A percentile compares a stretch with the other conserved stretches of the same genome.
These are phyloP conservation scores for Trichoderma koningii DNA, from an alignment of 2,329 filamentous ascomycete species.

Conservation along the genomic window DNA sequence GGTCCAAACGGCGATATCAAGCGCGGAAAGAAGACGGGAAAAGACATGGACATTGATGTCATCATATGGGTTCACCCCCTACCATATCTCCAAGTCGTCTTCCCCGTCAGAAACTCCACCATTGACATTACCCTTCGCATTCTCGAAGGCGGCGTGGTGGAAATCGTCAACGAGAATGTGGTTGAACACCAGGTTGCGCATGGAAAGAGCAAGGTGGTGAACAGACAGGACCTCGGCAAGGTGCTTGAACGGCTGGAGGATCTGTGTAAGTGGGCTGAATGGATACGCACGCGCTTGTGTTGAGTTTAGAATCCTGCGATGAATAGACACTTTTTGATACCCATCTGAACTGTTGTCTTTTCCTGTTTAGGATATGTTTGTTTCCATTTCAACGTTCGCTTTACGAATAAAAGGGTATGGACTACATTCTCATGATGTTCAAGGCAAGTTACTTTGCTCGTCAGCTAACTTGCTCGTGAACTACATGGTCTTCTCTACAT, in stretches of 20 bases:
- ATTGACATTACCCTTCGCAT: slow-evolving; percentile 61
- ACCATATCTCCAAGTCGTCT: slow-evolving; percentile 55
- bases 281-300: slow-evolving; percentile 48
- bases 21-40: background rate
- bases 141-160: slow-evolving; percentile 59
- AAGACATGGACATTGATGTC: slow-evolving; percentile 50
- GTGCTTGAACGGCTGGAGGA: slow-evolving; percentile 55
- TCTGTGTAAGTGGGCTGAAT: slow-evolving; percentile 56
- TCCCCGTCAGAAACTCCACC: slow-evolving; percentile 52
- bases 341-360: background rate
- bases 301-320: slow-evolving; percentile 23
- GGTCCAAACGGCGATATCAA: background rate
- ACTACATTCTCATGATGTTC: background rate
- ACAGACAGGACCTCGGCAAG: slow-evolving; percentile 47
- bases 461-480: background rate
- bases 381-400: background rate
- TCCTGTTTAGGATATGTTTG: background rate
- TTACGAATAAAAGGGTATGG: no score
- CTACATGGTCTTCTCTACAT: background rate
- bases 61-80: slow-evolving; percentile 54
- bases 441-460: no score
- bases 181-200: slow-evolving; percentile 31
- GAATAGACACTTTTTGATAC: slow-evolving; percentile 24
- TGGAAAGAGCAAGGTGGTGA: slow-evolving; percentile 42
- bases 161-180: slow-evolving; percentile 60